A percentile compares a stretch with the other conserved stretches of the same genome.
phyloP scores from a whole-genome alignment of 352 stramenopile genomes.

The Pythium monospermum region DNA sequence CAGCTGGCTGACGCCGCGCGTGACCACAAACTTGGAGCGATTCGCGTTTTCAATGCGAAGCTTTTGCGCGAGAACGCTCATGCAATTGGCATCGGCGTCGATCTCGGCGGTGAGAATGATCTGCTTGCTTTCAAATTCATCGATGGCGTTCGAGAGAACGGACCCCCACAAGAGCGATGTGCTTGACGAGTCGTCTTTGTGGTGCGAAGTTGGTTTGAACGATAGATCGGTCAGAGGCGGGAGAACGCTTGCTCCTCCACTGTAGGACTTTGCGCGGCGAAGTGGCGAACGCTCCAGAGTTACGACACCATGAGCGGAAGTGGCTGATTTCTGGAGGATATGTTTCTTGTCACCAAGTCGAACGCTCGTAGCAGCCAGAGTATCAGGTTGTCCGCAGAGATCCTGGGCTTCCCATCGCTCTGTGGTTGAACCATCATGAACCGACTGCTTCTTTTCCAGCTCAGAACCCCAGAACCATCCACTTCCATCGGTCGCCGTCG shows the following conservation, averaged over 20 bases:
- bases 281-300: too few relatives aligned
- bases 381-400: too few relatives aligned
- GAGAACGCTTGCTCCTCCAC: too few relatives aligned
- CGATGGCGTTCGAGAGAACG: slow-evolving; percentile 16
- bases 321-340: slow-evolving; percentile 4
- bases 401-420: neutral
- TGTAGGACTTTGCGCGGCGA: too few relatives aligned
- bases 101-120: slow-evolving; percentile 39
- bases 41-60: slow-evolving; percentile 15
- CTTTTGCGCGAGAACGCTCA: slow-evolving; percentile 24
- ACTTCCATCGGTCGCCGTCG: neutral
- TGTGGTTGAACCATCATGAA: neutral
- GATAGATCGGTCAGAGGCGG: too few relatives aligned
- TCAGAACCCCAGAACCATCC: slow-evolving; percentile 15
- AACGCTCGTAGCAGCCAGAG: too few relatives aligned
- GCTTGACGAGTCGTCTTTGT: too few relatives aligned
- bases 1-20: slow-evolving; percentile 13
- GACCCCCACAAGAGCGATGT: slow-evolving; percentile 17
- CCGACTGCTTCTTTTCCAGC: too few relatives aligned
- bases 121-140: slow-evolving; percentile 27
- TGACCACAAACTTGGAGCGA: slow-evolving; percentile 6
- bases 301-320: neutral
- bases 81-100: slow-evolving; percentile 31
- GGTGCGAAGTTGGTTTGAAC: too few relatives aligned
- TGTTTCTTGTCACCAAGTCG: slow-evolving; percentile 8